Evolutionary conservation across 1,284 basidiomycete genomes (phyloP), one percentile per base, ranked within the genome.

Genomic region (Heterobasidion annosum): DNA sequence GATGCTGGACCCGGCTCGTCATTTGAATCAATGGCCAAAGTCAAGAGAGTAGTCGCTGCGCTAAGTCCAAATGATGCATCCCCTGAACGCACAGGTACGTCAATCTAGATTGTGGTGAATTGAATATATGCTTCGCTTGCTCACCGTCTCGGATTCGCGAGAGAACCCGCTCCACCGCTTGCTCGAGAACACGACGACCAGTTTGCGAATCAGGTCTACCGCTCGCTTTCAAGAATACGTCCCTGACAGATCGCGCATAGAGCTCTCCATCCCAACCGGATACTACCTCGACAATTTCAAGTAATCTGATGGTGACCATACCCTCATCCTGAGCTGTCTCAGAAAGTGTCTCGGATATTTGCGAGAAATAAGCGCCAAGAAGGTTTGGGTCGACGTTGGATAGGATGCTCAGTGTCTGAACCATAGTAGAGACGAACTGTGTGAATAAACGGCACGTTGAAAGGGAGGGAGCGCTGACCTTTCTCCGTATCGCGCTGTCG

Each of bases 351-450:
- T 74, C 68, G 19, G 79, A 55, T 12, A 73, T 67, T 54, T 76
- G 75, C 0, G 70, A 64, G 59, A 81, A 81, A 61, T 83, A 83
- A 2, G 74, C 68, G 48, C 75, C 73, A 35, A 87, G 68, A 53
- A 90, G 82, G 47, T 60, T 65, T 8, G 69, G 60, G 62, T 89
- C 85, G 12, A 88, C 76, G 34, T 69, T 67, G 51, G 72, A 66
- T 33, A 89, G 68, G 9, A 85, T 68, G 25, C 68, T 67, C 44
- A 87, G 64, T 0, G 82, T 83, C 87, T 89, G n/a, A 12, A 8
- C 32, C 34, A 18, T 18, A 18, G 34, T 6, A 51, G 32, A 51
- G 42, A n/a, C 10, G 9, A 8, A 18, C 37, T 18, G n/a, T 15
- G 18, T 25, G 16, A 13, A 35, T 52, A 19, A 4, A 35, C 4